These are phyloP conservation scores for Penicillium malachiteum DNA, from an alignment of 495 filamentous ascomycete species.

Conservation along the genomic window DNA sequence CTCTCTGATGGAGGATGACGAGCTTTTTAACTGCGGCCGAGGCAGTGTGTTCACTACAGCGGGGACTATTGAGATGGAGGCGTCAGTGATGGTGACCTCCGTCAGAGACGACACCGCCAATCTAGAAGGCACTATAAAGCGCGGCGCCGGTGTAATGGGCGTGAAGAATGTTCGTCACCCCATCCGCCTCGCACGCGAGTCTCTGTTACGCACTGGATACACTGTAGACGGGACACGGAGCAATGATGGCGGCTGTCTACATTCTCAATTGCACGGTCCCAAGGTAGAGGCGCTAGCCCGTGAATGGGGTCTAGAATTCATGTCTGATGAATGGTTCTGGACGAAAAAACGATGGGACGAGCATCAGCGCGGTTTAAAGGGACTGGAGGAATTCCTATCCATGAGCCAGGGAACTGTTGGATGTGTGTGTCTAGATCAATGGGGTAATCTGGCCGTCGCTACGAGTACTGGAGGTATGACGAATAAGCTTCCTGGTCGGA, in stretches of 20 bases:
- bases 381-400: conserved; percentile 29
- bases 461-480: conserved; percentile 88
- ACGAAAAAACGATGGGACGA: conserved; percentile 81
- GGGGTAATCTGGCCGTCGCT: conserved; percentile 72
- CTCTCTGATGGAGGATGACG: conserved; percentile 71
- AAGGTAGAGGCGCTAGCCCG: conserved; percentile 66
- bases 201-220: conserved; percentile 58
- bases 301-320: conserved; percentile 67
- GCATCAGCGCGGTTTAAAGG: conserved; percentile 65
- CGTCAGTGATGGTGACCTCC: conserved; percentile 80
- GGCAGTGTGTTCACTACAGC: conserved; percentile 84
- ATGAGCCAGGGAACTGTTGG: conserved; percentile 79
- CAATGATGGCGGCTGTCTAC: conserved; percentile 50
- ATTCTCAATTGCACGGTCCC: conserved; percentile 65
- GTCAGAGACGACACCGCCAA: conserved; percentile 9
- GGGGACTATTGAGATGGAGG: conserved; percentile 83
- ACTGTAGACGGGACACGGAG: conserved; percentile 29
- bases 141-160: conserved; percentile 73
- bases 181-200: conserved; percentile 68
- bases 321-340: conserved; percentile 72
- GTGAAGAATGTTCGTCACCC: conserved; percentile 75
- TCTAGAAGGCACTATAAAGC: conserved; percentile 58
- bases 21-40: conserved; percentile 81
- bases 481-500: conserved; percentile 80
- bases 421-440: conserved; percentile 71